Evolutionary conservation across 2,329 filamentous ascomycete genomes (phyloP), one percentile per base, ranked within the genome.

Genomic region (Talaromyces albobiverticillius): DNA sequence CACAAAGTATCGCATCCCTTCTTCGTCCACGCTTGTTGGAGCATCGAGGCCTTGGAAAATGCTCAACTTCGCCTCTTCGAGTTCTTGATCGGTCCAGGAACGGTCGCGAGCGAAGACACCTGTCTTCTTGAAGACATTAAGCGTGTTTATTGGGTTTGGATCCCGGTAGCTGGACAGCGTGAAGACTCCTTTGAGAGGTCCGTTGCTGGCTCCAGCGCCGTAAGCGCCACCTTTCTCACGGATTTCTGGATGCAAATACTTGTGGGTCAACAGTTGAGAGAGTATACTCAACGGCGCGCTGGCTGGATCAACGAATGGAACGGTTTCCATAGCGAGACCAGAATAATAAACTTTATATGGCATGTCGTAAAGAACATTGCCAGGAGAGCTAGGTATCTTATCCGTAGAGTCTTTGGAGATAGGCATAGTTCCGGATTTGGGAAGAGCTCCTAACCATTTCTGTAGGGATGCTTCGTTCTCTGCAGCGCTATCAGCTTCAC

Each of bases 291-390:
- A 84, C 0, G 91, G 82, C 1, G 94, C 90, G 38, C 88, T 86
- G 50, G 88, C 81, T 0, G 85, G 71, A 41, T 89, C 83, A 3
- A 84, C 86, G 71, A 96, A 99, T 0, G 92, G 89, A 0, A 88
- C 87, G 0, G 93, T 95, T 6, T 89, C 86, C 13, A 96, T 74
- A 16, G 90, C 87, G 42, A 94, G 80, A 14, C 87, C 88, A 7
- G 93, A 90, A 68, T 97, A 97, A 69, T 95, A 96, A 31, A 99
- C 94, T 73, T 99, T 94, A 73, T 96, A 99, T 0, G 94, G 94
- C 16, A 99, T 80, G 22, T 93, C 88, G 73, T 95, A 97, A 74
- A 97, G 95, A 0, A 90, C 87, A 69, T 91, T 94, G 60, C 70
- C 66, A 51, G 76, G 74, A 23, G 38, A 11, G 13, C 18, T 32